phyloP scores from a whole-genome alignment of 2,329 filamentous ascomycete genomes.

The Epichloe typhina region DNA sequence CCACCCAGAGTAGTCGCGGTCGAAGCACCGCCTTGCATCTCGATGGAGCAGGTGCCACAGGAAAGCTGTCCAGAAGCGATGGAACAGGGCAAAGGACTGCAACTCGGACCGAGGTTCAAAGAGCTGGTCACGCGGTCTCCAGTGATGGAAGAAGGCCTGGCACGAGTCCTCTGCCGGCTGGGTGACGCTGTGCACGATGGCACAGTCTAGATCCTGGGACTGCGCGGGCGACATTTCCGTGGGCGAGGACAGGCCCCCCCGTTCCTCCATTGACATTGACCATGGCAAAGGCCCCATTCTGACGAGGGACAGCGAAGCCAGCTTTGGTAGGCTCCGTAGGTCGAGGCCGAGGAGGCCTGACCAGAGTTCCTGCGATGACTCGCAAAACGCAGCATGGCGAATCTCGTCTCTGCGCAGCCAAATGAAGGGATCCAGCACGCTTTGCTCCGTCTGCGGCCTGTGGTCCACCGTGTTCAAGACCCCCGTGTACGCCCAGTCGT shows the following conservation, averaged over 20 bases:
- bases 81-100: neutral
- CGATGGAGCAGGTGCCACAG: constrained; percentile 3
- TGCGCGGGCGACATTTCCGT: constrained; percentile 4
- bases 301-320: constrained; percentile 4
- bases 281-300: constrained; percentile 1
- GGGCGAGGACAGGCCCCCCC: neutral
- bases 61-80: constrained; percentile 3
- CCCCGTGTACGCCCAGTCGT: constrained; percentile 3
- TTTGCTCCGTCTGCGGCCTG: constrained; percentile 1
- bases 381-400: constrained; percentile 1
- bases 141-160: constrained; percentile 2
- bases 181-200: neutral
- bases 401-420: neutral
- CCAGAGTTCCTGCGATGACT: constrained; percentile 1
- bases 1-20: neutral
- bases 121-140: neutral
- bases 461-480: neutral
- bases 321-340: neutral
- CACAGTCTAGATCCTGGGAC: constrained; percentile 1
- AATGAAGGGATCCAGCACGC: neutral
- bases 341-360: neutral
- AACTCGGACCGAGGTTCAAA: neutral
- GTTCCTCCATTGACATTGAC: neutral
- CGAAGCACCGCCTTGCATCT: neutral
- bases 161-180: neutral